Percentiles rank a stretch among this genome's conserved stretches.
Evolutionary conservation across 108 stramenopile species (phyloP).

Genomic region (Skeletonema tropicum): DNA sequence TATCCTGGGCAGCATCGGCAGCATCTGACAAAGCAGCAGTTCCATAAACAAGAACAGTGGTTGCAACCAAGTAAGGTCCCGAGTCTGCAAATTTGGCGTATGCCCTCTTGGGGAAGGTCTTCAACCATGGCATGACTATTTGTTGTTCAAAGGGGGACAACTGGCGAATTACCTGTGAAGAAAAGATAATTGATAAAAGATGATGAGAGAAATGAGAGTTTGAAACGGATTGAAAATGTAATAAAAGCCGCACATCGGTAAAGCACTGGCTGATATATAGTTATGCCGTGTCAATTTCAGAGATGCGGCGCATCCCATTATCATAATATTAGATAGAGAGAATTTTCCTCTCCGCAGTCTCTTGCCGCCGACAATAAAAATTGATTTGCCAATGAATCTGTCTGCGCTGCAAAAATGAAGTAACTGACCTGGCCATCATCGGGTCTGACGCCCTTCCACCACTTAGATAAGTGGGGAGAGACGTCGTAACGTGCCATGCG

Average conservation of each 20-base stretch:
- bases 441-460: constrained; percentile 80
- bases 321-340: neutral
- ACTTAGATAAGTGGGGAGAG: constrained; percentile 70
- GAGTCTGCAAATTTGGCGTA: constrained; percentile 59
- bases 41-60: constrained; percentile 46
- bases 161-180: constrained; percentile 71
- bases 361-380: constrained; percentile 18
- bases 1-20: constrained; percentile 53
- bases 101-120: constrained; percentile 78
- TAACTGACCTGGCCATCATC: constrained; percentile 77
- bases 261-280: neutral
- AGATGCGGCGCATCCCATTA: neutral
- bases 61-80: constrained; percentile 40
- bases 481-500: constrained; percentile 63
- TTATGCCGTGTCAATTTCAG: neutral
- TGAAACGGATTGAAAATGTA: neutral
- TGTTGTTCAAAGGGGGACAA: constrained; percentile 82
- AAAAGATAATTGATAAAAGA: constrained; percentile 14
- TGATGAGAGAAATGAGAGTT: neutral
- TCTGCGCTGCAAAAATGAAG: neutral
- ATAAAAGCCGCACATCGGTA: neutral
- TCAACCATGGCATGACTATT: constrained; percentile 72
- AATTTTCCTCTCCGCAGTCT: neutral
- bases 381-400: neutral
- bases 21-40: constrained; percentile 44